A percentile compares a stretch with the other conserved stretches of the same genome.
Conservation (phyloP, 2,329 filamentous ascomycete genomes). For the Emydomyces testavorans region DNA sequence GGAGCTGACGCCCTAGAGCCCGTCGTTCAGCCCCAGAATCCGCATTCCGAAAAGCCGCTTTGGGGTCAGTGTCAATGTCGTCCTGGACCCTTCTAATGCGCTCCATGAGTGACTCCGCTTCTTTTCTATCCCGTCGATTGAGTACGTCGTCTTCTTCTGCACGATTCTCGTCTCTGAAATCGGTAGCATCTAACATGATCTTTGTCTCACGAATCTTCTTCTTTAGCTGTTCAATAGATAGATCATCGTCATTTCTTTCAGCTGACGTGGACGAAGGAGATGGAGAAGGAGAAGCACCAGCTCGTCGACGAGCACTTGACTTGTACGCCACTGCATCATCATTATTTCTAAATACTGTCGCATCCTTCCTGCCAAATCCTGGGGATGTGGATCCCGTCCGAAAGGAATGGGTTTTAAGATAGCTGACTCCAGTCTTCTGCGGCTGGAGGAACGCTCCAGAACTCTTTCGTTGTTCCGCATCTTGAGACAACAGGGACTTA, state of each 20-base stretch:
- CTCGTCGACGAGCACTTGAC: conserved; percentile 79
- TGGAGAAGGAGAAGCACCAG: conserved; percentile 61
- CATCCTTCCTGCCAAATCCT: conserved; percentile 67
- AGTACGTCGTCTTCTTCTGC: conserved; percentile 84
- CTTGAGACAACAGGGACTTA: conserved; percentile 76
- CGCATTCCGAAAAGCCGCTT: conserved; percentile 55
- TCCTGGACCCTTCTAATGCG: conserved; percentile 85
- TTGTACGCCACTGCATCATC: conserved; percentile 74
- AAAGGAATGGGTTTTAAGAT: conserved; percentile 92
- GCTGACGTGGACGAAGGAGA: conserved; percentile 58
- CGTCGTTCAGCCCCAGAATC: conserved; percentile 84
- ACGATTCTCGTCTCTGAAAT: conserved; percentile 85
- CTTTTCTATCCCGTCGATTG: conserved; percentile 78
- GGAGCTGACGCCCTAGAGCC: conserved; percentile 75
- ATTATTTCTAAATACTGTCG: conserved; percentile 92
- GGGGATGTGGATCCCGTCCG: conserved; percentile 50
- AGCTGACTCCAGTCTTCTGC: conserved; percentile 95
- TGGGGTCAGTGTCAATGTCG: conserved; percentile 85
- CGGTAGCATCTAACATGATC: conserved; percentile 85
- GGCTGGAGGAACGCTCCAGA: conserved; percentile 83
- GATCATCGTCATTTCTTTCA: conserved; percentile 60
- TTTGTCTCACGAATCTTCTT: conserved; percentile 94
- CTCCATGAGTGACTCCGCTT: conserved; percentile 87
- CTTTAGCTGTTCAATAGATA: conserved; percentile 73
- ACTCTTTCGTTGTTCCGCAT: conserved; percentile 79